A percentile compares a stretch with the other conserved stretches of the same genome.
Conservation (phyloP, 2,329 filamentous ascomycete species). For the Penicillium expansum region DNA sequence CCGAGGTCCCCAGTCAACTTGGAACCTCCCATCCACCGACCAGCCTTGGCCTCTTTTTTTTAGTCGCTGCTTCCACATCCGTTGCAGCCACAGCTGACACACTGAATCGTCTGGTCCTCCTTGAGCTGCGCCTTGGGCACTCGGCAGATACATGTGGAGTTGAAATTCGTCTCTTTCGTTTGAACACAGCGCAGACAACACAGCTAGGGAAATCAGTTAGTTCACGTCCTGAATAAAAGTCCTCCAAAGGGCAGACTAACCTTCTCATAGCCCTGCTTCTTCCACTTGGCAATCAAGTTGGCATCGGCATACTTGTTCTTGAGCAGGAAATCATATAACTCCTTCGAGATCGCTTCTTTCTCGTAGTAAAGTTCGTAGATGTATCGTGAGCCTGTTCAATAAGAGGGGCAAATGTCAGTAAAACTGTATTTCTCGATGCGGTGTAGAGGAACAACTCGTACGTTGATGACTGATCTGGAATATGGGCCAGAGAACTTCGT, state of each 20-base stretch:
- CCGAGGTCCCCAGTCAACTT: neutral
- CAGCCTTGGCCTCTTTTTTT: neutral
- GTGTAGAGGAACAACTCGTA: slow-evolving; percentile 38
- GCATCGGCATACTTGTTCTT: slow-evolving; percentile 97
- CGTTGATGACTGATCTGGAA: slow-evolving; percentile 96
- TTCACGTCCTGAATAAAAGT: neutral
- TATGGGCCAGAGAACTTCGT: slow-evolving; percentile 93
- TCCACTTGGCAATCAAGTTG: slow-evolving; percentile 98
- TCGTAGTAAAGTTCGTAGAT: slow-evolving; percentile 98
- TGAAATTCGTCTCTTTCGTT: slow-evolving; percentile 99
- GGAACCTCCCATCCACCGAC: neutral
- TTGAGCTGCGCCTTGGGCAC: slow-evolving; percentile 90
- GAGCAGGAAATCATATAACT: slow-evolving; percentile 90
- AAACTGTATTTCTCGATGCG: neutral
- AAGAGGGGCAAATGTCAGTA: neutral
- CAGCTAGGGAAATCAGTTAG: slow-evolving; percentile 53
- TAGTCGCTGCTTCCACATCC: slow-evolving; percentile 85
- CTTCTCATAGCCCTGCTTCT: slow-evolving; percentile 99
- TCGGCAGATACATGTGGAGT: slow-evolving; percentile 93
- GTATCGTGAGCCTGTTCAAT: slow-evolving; percentile 64
- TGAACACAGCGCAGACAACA: slow-evolving; percentile 96
- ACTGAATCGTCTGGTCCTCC: slow-evolving; percentile 85
- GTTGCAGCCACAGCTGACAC: slow-evolving; percentile 89
- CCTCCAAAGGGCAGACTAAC: slow-evolving; percentile 45
- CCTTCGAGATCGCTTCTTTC: slow-evolving; percentile 89